A percentile compares a stretch with the other conserved stretches of the same genome.
These are phyloP conservation scores for Xylariales sp. DNA, from an alignment of 2,329 filamentous ascomycete genomes.

Conservation along the genomic window DNA sequence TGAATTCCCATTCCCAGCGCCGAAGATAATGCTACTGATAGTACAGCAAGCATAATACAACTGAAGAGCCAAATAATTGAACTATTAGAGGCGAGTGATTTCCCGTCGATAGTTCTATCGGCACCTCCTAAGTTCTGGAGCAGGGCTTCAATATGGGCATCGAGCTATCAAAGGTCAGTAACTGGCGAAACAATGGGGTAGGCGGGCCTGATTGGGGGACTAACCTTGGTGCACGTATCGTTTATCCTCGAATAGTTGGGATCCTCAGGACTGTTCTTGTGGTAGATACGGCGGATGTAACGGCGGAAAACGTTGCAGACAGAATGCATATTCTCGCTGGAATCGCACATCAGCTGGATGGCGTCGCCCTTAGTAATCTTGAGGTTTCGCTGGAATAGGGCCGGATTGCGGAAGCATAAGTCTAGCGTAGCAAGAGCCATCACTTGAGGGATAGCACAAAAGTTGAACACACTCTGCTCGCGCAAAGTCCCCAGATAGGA, in stretches of 20 bases:
- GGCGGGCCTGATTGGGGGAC: too few relatives aligned
- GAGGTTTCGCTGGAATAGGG: conserved; percentile 79
- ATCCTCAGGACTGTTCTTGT: conserved; percentile 91
- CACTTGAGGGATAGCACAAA: conserved; percentile 90
- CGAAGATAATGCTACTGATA: too few relatives aligned
- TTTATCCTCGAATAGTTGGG: conserved; percentile 92
- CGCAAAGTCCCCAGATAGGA: conserved; percentile 94
- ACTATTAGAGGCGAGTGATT: too few relatives aligned
- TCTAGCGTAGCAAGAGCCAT: conserved; percentile 98
- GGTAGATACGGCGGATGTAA: conserved; percentile 77
- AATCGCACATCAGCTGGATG: conserved; percentile 86
- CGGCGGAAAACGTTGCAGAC: conserved; percentile 78
- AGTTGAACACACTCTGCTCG: conserved; percentile 98
- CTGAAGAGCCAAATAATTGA: too few relatives aligned
- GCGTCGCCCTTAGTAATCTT: conserved; percentile 97
- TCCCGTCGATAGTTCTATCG: too few relatives aligned
- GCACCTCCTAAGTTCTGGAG: too few relatives aligned
- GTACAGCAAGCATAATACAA: too few relatives aligned
- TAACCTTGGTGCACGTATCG: conserved; percentile 83
- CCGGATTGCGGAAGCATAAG: conserved; percentile 85
- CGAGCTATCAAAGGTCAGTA: too few relatives aligned
- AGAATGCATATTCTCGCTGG: conserved; percentile 80
- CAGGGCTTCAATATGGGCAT: too few relatives aligned
- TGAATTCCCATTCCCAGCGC: too few relatives aligned
- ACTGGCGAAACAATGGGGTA: too few relatives aligned